A percentile compares a stretch with the other conserved stretches of the same genome.
These are phyloP conservation scores for Leccinum subtestaceum DNA, from an alignment of 768 basidiomycete species.

Conservation along the genomic window DNA sequence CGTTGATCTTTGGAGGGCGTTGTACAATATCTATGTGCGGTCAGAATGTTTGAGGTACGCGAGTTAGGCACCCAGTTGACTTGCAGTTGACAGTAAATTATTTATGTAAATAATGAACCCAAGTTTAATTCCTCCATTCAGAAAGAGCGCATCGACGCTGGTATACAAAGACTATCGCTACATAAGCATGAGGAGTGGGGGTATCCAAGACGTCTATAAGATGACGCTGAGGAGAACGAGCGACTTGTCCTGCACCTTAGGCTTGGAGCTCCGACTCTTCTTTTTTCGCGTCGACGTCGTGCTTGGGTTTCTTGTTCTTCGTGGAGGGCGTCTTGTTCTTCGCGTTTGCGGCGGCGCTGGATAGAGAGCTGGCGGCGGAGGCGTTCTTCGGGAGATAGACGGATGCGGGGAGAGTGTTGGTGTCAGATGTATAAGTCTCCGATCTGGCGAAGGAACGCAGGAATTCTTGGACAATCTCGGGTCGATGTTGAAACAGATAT, in stretches of 20 bases:
- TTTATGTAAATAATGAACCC: background rate
- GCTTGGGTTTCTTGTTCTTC: slow-evolving; percentile 47
- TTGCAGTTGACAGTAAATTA: background rate
- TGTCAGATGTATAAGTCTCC: background rate
- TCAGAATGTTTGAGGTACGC: no score
- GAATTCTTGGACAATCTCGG: no score
- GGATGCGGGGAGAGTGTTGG: slow-evolving; percentile 7
- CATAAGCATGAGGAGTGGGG: slow-evolving; percentile 7
- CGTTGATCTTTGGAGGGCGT: background rate
- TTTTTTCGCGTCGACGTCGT: slow-evolving; percentile 17
- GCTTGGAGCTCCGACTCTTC: slow-evolving; percentile 20
- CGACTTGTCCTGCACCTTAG: no score
- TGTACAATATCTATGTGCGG: background rate
- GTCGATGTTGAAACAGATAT: no score
- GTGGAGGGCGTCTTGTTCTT: slow-evolving; percentile 41
- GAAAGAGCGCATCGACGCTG: background rate
- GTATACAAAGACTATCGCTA: slow-evolving; percentile 18
- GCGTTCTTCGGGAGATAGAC: slow-evolving; percentile 26
- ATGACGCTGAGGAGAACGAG: slow-evolving; percentile 28
- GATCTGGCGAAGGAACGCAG: no score
- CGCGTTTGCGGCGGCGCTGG: slow-evolving; percentile 28
- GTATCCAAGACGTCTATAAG: slow-evolving; percentile 18
- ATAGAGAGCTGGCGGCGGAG: background rate
- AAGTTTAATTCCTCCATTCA: background rate
- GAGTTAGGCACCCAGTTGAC: background rate